Percentiles rank a stretch among this genome's conserved stretches.
phyloP scores from a whole-genome alignment of 441 rosid species.

The Aquilaria agallochum region DNA sequence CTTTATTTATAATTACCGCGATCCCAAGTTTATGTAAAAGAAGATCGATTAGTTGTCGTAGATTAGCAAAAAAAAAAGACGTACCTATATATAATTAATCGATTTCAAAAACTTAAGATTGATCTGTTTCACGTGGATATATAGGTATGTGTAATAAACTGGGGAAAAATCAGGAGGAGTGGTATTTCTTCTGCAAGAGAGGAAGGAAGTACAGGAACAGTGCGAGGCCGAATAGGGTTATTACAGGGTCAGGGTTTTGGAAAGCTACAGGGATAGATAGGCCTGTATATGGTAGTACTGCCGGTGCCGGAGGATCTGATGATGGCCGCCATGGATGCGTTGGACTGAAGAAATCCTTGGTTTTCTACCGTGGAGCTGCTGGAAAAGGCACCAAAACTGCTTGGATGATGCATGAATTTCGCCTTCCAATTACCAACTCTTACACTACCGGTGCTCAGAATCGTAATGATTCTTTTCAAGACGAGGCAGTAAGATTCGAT shows the following conservation, averaged over 20 bases:
- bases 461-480: too few relatives aligned
- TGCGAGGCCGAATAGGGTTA: conserved; percentile 46
- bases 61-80: too few relatives aligned
- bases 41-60: too few relatives aligned
- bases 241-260: conserved; percentile 52
- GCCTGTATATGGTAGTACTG: conserved; percentile 23
- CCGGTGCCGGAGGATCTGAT: not conserved
- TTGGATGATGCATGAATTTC: conserved; percentile 69
- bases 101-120: too few relatives aligned
- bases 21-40: too few relatives aligned
- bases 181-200: conserved; percentile 43
- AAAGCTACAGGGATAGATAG: conserved; percentile 56
- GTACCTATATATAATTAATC: too few relatives aligned
- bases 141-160: too few relatives aligned
- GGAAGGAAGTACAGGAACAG: conserved; percentile 51
- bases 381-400: conserved; percentile 54
- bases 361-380: conserved; percentile 45
- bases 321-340: conserved; percentile 11
- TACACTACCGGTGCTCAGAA: not conserved
- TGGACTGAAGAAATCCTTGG: conserved; percentile 43
- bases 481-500: too few relatives aligned
- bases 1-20: too few relatives aligned
- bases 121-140: too few relatives aligned
- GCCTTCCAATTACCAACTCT: conserved; percentile 23
- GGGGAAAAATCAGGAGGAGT: conserved; percentile 19